Base-by-base conservation (phyloP, 345 rosid genomes). In the Tarenaya hassleriana region DNA sequence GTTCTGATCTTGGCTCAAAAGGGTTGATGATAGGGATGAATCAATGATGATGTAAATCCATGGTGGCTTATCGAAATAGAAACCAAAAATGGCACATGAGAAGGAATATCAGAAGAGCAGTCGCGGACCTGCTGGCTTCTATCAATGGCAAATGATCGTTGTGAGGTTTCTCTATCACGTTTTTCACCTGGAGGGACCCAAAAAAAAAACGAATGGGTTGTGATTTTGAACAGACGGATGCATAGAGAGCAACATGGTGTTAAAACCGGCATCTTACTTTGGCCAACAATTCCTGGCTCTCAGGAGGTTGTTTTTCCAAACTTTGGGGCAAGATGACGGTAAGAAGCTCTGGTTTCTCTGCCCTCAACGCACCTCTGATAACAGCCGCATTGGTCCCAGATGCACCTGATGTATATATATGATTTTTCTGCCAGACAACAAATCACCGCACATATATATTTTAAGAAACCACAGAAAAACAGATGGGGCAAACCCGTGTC, bases 351-450 rank as follows among this genome's bases (percentile, higher is more conserved):
- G 95, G 96, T 63, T 73, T 84, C 73, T 92, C 98, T 9, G 95
- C 98, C 69, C 98, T 81, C 56, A 87, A 53, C 47, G 98, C 98
- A 69, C 98, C 98, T 76, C 98, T 79, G 58, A 92, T 92, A 55
- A 92, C 98, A 18, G 96, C 98, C 16, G 97, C 95, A 69, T 90
- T 90, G 45, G 97, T 90, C 51, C 95, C 95, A 1, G 98, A 92
- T 61, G 98, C 96, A 62, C 98, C 98, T 34, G 96, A 92, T 24
- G 98, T 92, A 52, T 75, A 92, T 52, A 92, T 92, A 68, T 92
- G 98, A 67, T 92, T 92, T 78, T 92, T 87, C 98, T 92, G 86
- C 77, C 70, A 55, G 33, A 43, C 59, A 24, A 24, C 56, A 7
- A 10, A 57, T 48, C 24, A 43, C 45, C 44, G 32, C 40, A 35